Conservation (phyloP, 129 eudicot genomes). For the Solidago caesia region DNA sequence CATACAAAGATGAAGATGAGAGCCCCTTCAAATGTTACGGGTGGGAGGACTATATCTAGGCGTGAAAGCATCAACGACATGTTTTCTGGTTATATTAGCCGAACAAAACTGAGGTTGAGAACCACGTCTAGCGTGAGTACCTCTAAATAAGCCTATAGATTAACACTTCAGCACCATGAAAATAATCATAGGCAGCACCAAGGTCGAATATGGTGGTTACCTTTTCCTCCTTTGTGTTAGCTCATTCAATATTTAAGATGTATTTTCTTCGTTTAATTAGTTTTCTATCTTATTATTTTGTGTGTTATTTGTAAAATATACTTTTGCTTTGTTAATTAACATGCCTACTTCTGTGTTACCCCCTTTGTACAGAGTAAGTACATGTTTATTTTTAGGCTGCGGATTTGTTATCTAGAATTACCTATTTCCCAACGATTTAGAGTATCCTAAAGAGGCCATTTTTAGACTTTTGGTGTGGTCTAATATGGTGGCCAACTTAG, state of each 20-base stretch:
- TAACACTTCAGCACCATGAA: neutral
- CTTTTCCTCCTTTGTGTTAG: conserved; percentile 5
- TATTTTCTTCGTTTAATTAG: neutral
- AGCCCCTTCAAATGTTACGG: conserved; percentile 34
- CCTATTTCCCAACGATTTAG: too few relatives aligned
- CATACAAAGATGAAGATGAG: conserved; percentile 52
- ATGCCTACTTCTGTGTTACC: neutral
- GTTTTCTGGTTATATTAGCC: conserved; percentile 50
- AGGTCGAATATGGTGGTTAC: neutral
- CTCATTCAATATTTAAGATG: neutral
- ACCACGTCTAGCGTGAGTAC: conserved; percentile 26
- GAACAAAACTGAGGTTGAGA: conserved; percentile 53
- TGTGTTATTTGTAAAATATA: neutral
- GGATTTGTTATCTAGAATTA: too few relatives aligned
- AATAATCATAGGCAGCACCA: conserved; percentile 15
- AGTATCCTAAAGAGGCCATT: too few relatives aligned
- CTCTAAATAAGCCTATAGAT: conserved; percentile 5
- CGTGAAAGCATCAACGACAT: conserved; percentile 72
- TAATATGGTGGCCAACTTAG: too few relatives aligned
- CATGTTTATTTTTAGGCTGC: neutral
- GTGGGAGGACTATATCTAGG: conserved; percentile 31
- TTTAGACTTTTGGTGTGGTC: too few relatives aligned
- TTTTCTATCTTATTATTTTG: neutral
- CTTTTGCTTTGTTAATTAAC: neutral
- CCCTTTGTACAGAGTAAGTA: neutral